Conservation (phyloP, 805 yeast species). For the Ogataea paradorogensis region DNA sequence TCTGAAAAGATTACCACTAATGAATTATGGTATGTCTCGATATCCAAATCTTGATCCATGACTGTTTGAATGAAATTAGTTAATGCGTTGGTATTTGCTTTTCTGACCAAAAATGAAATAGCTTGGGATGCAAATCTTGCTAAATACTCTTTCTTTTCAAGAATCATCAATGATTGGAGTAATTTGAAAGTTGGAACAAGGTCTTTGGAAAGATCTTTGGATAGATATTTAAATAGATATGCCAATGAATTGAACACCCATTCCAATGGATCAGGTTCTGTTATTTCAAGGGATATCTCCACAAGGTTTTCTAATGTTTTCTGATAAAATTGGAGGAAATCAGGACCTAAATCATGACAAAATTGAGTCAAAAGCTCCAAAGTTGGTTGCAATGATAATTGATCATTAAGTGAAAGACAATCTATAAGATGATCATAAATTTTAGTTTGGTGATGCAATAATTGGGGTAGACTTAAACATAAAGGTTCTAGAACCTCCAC, state of each 20-base stretch:
- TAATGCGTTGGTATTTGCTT: conserved; percentile 51
- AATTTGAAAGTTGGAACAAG: conserved; percentile 65
- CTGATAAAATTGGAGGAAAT: conserved; percentile 67
- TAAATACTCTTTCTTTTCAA: conserved; percentile 57
- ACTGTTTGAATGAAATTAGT: conserved; percentile 41
- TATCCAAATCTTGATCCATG: conserved; percentile 34
- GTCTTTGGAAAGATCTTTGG: conserved; percentile 60
- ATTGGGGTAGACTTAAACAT: conserved; percentile 73
- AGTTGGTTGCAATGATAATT: conserved; percentile 72
- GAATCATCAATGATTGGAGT: conserved; percentile 61
- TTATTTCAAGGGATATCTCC: conserved; percentile 45
- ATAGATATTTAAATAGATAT: conserved; percentile 82
- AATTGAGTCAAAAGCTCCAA: conserved; percentile 80
- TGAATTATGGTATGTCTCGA: conserved; percentile 53
- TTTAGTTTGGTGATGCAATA: conserved; percentile 63
- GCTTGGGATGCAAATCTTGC: conserved; percentile 89
- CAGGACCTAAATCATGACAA: conserved; percentile 89
- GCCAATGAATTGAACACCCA: conserved; percentile 84
- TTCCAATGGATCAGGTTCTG: conserved; percentile 65
- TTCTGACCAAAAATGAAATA: conserved; percentile 75
- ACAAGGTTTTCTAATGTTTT: conserved; percentile 50
- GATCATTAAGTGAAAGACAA: conserved; percentile 55
- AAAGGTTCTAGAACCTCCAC: conserved; percentile 50
- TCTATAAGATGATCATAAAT: conserved; percentile 46
- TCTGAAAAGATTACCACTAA: conserved; percentile 64